Evolutionary conservation across 257 asterid genomes (phyloP).

Genomic region (Phtheirospermum japonicum): DNA sequence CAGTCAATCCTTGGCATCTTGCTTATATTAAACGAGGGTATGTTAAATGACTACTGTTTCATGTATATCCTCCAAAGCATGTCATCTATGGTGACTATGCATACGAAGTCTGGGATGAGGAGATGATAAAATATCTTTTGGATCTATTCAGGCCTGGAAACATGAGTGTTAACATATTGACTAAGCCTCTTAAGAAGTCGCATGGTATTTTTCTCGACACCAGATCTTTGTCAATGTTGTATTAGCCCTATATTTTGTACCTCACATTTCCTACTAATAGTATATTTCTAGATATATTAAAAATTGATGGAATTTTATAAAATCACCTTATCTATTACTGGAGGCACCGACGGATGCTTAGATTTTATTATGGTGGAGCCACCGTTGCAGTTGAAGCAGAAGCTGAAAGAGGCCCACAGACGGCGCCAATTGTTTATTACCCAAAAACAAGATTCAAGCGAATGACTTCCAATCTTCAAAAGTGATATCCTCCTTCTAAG

Average conservation of each 20-base stretch:
- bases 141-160: conserved; percentile 81
- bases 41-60: conserved; percentile 31
- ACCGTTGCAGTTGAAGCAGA: conserved; percentile 38
- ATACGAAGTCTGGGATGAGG: conserved; percentile 78
- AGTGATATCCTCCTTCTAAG: no score
- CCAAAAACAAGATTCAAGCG: no score
- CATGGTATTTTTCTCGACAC: conserved; percentile 42
- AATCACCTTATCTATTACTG: not conserved
- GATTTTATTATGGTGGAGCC: conserved; percentile 58
- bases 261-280: conserved; percentile 19
- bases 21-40: conserved; percentile 20
- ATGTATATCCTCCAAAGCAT: conserved; percentile 87
- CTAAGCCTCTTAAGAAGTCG: conserved; percentile 66
- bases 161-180: conserved; percentile 84
- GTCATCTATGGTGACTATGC: conserved; percentile 90
- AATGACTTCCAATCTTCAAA: no score
- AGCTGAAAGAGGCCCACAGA: conserved; percentile 51
- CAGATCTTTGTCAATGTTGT: conserved; percentile 13
- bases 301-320: conserved; percentile 2
- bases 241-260: conserved; percentile 8
- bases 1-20: conserved; percentile 15
- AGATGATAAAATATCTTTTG: conserved; percentile 61
- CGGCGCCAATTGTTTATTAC: no score
- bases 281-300: conserved; percentile 2
- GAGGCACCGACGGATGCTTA: conserved; percentile 50